Conservation (phyloP, 202 grass and related monocot species). For the Schoenoplectus tabernaemontani region DNA sequence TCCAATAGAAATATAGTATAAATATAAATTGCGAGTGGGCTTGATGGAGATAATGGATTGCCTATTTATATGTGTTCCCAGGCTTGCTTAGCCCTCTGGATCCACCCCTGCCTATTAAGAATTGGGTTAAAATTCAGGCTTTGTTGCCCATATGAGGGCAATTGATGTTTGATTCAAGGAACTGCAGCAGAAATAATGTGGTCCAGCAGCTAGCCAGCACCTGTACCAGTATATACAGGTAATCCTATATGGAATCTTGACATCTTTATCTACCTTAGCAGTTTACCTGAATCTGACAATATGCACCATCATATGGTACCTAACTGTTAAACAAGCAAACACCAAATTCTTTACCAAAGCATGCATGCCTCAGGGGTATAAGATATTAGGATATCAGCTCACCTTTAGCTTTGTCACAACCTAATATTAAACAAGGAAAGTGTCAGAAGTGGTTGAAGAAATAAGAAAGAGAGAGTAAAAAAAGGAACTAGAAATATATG, state of each 20-base stretch:
- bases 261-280: conserved; percentile 3
- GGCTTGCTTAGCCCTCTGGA: no score
- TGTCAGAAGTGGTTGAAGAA: conserved; percentile 19
- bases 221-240: background rate
- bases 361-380: background rate
- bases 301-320: conserved; percentile 11
- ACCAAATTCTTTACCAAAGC: background rate
- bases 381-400: conserved; percentile 27
- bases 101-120: no score
- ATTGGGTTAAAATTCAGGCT: background rate
- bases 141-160: background rate
- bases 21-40: no score
- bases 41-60: no score
- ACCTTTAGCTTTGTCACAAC: conserved; percentile 76
- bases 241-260: conserved; percentile 5
- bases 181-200: background rate
- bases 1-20: no score
- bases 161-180: background rate
- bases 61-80: no score
- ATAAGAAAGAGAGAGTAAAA: conserved; percentile 23
- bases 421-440: conserved; percentile 24
- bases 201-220: background rate
- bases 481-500: conserved; percentile 9
- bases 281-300: background rate
- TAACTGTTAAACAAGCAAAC: conserved; percentile 19